A percentile compares a stretch with the other conserved stretches of the same genome.
These are phyloP conservation scores for Boletus vermiculosoides DNA, from an alignment of 768 basidiomycete species.

Conservation along the genomic window DNA sequence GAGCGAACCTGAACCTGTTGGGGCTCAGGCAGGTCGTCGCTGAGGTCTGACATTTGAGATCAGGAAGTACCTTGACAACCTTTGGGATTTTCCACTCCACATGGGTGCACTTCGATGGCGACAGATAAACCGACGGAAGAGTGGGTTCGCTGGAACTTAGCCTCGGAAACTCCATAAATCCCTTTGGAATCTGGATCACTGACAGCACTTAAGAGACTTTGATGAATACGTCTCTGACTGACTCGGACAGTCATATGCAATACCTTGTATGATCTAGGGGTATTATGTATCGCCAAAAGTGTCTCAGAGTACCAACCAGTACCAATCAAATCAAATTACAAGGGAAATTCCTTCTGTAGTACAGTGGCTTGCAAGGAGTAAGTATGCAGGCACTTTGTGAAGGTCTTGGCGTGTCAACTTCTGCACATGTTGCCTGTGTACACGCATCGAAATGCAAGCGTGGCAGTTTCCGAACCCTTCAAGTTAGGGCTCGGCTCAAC, in stretches of 20 bases:
- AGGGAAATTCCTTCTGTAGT: background rate
- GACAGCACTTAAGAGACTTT: background rate
- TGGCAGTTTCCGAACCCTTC: too few relatives aligned
- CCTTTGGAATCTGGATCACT: too few relatives aligned
- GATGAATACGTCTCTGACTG: background rate
- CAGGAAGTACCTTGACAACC: background rate
- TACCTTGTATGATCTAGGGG: background rate
- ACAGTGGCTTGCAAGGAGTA: background rate
- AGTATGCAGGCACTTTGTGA: background rate
- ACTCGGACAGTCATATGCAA: background rate
- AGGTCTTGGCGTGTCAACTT: background rate
- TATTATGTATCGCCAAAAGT: background rate
- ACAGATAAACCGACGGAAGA: background rate
- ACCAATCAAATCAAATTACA: background rate
- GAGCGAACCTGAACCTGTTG: background rate
- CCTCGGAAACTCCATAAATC: background rate
- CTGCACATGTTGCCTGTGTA: background rate
- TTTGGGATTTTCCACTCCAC: conserved; percentile 1
- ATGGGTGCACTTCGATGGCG: background rate
- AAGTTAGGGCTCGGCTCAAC: background rate
- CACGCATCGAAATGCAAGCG: background rate
- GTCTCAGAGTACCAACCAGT: background rate
- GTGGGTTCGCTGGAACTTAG: background rate
- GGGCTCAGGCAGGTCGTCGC: background rate
- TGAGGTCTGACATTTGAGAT: conserved; percentile 2